Evolutionary conservation across 2,329 filamentous ascomycete species (phyloP), one percentile per base, ranked within the genome.

Genomic region (Aureobasidium leucospermi): DNA sequence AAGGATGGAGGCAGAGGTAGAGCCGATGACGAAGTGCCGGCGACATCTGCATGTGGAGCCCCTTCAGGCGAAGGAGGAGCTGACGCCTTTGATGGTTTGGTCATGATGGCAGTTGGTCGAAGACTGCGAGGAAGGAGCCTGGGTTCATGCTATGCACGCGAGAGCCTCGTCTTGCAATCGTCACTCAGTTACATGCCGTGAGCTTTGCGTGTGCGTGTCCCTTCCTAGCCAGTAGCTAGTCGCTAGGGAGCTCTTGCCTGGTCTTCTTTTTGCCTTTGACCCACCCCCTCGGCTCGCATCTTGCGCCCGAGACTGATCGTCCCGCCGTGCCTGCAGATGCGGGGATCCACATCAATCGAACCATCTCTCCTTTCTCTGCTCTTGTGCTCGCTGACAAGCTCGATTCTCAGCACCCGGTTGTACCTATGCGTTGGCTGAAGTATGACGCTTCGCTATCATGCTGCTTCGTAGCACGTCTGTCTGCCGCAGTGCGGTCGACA

Each of bases 21-120:
- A 16, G 52, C 55, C 23, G 61, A 63, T 11, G 59, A 56, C 31
- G 61, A 61, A 10, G 59, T 45, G 34, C 34, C 41, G 39, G 32
- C 47, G 28, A 32, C 38, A n/a, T 38, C 19, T 32, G 29, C 28
- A 34, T 42, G 38, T 16, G 32, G 34, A 15, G 46, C 39, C 28
- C 47, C 41, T 39, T 52, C 29, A 23, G 48, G 31, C 46, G 55
- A 48, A 11, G 48, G 43, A 38, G 41, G 57, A 59, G 45, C 41
- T 42, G 55, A 58, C 38, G 49, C 41, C 57, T 43, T 47, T 28
- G 49, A 1, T 46, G 39, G 9, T 32, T 38, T 46, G 16, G 5
- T 36, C 52, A 56, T 56, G 41, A 23, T 46, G 41, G 38, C 52
- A 45, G 38, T 46, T 31, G 13, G 31, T 39, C 13, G n/a, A 23